Conservation (phyloP, 2,329 filamentous ascomycete genomes). For the Neonectria faginata region DNA sequence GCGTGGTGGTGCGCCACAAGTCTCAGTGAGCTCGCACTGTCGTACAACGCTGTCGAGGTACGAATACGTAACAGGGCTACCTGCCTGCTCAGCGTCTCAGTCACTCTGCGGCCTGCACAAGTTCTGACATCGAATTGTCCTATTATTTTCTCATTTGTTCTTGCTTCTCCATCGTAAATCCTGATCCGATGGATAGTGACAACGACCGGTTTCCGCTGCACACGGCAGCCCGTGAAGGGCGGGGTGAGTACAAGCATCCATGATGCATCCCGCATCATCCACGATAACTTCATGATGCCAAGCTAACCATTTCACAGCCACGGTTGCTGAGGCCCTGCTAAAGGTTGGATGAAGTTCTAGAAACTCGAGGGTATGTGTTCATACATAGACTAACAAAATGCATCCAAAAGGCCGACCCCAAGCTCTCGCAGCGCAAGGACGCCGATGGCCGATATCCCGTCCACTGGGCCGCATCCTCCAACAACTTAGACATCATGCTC, state of each 20-base stretch:
- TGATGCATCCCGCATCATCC: slow-evolving; percentile 8
- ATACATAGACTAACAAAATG: background rate
- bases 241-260: slow-evolving; percentile 67
- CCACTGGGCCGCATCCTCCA: slow-evolving; percentile 93
- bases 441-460: slow-evolving; percentile 90
- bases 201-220: slow-evolving; percentile 83
- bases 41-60: background rate
- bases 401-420: slow-evolving; percentile 75
- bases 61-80: slow-evolving; percentile 8
- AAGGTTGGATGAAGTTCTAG: slow-evolving; percentile 39
- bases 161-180: slow-evolving; percentile 15
- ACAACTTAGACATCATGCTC: slow-evolving; percentile 79
- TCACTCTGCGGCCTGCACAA: slow-evolving; percentile 7
- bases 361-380: too few relatives aligned
- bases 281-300: background rate
- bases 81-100: slow-evolving; percentile 4
- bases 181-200: slow-evolving; percentile 47
- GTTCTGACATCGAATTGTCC: background rate
- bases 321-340: slow-evolving; percentile 73
- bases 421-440: slow-evolving; percentile 78
- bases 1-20: slow-evolving; percentile 32
- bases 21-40: background rate
- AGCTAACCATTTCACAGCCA: slow-evolving; percentile 60
- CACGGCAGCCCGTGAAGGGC: slow-evolving; percentile 86
- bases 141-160: background rate